Conservation (phyloP, 2,329 filamentous ascomycete genomes). For the Penicillium sp. region DNA sequence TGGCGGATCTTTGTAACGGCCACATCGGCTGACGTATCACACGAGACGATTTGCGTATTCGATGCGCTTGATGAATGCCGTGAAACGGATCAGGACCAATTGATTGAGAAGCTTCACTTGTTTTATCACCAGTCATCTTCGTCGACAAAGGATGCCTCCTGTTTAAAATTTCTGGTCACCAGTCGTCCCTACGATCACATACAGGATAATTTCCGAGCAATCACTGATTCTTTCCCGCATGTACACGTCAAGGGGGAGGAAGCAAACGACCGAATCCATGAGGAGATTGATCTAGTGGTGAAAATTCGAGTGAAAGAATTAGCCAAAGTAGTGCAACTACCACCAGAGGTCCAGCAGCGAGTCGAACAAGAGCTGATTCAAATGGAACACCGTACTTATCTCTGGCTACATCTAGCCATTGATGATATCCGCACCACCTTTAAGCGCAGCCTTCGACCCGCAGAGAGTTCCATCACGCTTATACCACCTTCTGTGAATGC, state of each 20-base stretch:
- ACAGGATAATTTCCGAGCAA: constrained; percentile 1
- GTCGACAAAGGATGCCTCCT: not conserved
- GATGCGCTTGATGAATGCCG: constrained; percentile 20
- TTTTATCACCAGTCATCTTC: constrained; percentile 1
- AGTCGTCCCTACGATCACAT: constrained; percentile 18
- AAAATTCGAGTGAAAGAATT: constrained; percentile 10
- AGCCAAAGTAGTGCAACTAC: not conserved
- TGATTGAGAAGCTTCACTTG: constrained; percentile 6
- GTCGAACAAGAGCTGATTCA: constrained; percentile 14
- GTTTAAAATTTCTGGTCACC: constrained; percentile 20
- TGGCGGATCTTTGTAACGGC: constrained; percentile 17
- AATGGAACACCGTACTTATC: constrained; percentile 21
- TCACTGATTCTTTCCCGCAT: constrained; percentile 6
- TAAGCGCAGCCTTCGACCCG: constrained; percentile 5
- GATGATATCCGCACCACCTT: constrained; percentile 13
- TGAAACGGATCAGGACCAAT: not conserved
- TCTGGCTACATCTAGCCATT: constrained; percentile 21
- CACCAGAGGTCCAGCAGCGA: constrained; percentile 2
- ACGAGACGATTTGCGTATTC: constrained; percentile 14
- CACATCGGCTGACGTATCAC: not conserved
- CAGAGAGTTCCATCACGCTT: too few species aligned
- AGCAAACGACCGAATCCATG: constrained; percentile 11
- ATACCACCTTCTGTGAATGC: too few species aligned
- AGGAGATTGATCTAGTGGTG: constrained; percentile 17
- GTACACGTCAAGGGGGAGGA: constrained; percentile 14